These are phyloP conservation scores for Jasminum sambac DNA, from an alignment of 257 asterid species.

Conservation along the genomic window DNA sequence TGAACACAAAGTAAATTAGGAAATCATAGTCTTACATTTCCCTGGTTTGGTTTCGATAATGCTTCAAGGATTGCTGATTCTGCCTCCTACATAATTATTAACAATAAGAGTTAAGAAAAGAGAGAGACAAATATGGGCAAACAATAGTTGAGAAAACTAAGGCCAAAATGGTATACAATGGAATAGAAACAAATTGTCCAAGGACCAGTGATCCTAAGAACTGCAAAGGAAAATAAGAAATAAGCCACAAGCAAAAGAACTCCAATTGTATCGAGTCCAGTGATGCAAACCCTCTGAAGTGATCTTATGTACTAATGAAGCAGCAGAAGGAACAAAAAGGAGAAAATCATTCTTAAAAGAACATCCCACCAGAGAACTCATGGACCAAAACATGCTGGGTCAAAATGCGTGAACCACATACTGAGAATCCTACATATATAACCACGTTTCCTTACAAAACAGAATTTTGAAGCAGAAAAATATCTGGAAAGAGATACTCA, in stretches of 20 bases:
- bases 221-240: neutral
- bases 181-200: slow-evolving; percentile 22
- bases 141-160: slow-evolving; percentile 3
- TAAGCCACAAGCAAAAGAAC: neutral
- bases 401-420: neutral
- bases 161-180: slow-evolving; percentile 6
- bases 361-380: neutral
- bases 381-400: neutral
- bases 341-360: neutral
- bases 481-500: slow-evolving; percentile 31
- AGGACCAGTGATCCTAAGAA: neutral
- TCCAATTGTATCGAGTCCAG: neutral
- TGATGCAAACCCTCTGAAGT: neutral
- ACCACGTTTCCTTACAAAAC: neutral
- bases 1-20: neutral
- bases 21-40: slow-evolving; percentile 60
- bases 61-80: slow-evolving; percentile 98
- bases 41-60: slow-evolving; percentile 76
- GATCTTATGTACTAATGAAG: neutral
- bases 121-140: slow-evolving; percentile 14
- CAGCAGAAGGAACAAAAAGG: neutral
- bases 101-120: slow-evolving; percentile 14
- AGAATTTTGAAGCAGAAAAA: slow-evolving; percentile 18
- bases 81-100: slow-evolving; percentile 67
- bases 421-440: neutral